These are phyloP conservation scores for Forsythia viridissima DNA, from an alignment of 257 asterid genomes.

Conservation along the genomic window DNA sequence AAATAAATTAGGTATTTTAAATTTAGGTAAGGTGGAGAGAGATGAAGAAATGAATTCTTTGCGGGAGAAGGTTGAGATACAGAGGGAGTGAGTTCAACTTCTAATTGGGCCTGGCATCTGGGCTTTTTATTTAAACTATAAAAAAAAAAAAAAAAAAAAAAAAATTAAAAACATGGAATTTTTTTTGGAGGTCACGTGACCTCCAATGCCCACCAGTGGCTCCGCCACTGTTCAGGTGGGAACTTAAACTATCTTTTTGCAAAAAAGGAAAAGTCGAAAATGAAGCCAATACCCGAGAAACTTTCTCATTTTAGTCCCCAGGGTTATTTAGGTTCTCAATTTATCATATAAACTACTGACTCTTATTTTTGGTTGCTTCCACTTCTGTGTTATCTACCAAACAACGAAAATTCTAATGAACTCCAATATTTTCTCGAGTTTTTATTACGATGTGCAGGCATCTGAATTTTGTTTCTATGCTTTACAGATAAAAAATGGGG, in stretches of 20 bases:
- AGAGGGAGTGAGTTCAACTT: too few relatives aligned
- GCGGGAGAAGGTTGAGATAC: too few relatives aligned
- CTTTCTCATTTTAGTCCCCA: neutral
- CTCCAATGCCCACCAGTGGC: too few relatives aligned
- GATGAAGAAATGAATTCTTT: too few relatives aligned
- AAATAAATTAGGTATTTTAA: too few relatives aligned
- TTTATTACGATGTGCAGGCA: neutral
- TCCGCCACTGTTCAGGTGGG: neutral
- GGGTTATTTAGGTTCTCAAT: neutral
- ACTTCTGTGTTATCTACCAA: neutral
- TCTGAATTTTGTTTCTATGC: constrained; percentile 15
- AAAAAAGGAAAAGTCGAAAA: neutral
- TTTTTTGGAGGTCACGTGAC: too few relatives aligned
- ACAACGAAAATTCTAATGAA: neutral
- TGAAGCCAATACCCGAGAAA: neutral
- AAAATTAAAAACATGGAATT: too few relatives aligned
- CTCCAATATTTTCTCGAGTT: neutral
- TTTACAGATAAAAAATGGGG: constrained; percentile 32
- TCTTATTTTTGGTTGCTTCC: neutral
- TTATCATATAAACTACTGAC: neutral
- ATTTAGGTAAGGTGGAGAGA: too few relatives aligned
- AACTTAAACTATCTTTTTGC: too few relatives aligned
- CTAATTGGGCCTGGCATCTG: too few relatives aligned
- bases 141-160: too few relatives aligned
- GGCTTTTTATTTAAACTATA: too few relatives aligned